Conservation (phyloP, 2,329 filamentous ascomycete genomes). For the Colletotrichum sojae region DNA sequence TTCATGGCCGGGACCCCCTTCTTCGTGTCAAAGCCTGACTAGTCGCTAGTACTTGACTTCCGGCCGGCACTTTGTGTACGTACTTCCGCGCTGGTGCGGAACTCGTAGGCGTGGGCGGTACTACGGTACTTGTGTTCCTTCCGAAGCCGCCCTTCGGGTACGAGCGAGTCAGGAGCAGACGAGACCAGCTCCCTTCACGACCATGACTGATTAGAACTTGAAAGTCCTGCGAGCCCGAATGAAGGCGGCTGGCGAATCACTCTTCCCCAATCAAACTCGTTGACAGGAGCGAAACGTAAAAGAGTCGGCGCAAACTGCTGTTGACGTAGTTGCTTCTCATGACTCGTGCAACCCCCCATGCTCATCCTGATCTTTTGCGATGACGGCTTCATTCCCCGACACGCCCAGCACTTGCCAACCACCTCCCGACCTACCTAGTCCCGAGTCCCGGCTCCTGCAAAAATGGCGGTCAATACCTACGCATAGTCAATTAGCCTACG, state of each 20-base stretch:
- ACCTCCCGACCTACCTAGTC: slow-evolving; percentile 1
- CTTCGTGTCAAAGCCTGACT: slow-evolving; percentile 38
- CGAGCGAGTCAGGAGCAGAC: slow-evolving; percentile 39
- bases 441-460: neutral
- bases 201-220: slow-evolving; percentile 16
- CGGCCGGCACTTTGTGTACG: slow-evolving; percentile 39
- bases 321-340: slow-evolving; percentile 37
- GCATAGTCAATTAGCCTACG: neutral
- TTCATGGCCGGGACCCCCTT: neutral
- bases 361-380: slow-evolving; percentile 19
- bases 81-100: slow-evolving; percentile 26
- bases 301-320: neutral
- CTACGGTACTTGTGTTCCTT: slow-evolving; percentile 19
- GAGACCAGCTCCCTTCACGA: slow-evolving; percentile 24
- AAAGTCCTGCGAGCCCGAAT: neutral
- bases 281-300: slow-evolving; percentile 29
- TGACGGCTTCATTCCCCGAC: slow-evolving; percentile 1
- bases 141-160: slow-evolving; percentile 35
- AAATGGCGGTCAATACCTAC: slow-evolving; percentile 31
- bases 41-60: slow-evolving; percentile 12
- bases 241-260: slow-evolving; percentile 15
- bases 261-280: neutral
- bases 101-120: slow-evolving; percentile 25
- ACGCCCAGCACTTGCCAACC: slow-evolving; percentile 20
- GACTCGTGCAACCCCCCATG: slow-evolving; percentile 36